Evolutionary conservation across 495 filamentous ascomycete species (phyloP), one percentile per base, ranked within the genome.

Genomic region (Xylaria scruposa): DNA sequence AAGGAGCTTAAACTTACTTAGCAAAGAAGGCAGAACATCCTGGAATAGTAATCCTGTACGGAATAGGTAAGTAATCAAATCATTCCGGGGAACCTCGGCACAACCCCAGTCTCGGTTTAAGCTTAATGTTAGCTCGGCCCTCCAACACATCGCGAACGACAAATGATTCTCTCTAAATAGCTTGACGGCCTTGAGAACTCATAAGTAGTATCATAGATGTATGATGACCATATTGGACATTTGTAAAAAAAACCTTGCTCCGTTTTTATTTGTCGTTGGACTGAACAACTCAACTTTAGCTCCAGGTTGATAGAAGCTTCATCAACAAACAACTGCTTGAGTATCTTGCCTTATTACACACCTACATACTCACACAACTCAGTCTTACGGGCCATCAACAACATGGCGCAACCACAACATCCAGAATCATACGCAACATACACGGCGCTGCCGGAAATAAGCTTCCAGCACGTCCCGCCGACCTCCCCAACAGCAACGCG

Each of bases 401-500:
- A 56, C 12, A 56, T 60, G 58, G 58, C 58, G 13, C 54, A 60
- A 38, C 21, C n/a, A 8, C 38, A 63, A 36, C 68, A 63, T 19
- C 75, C 75, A 33, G 64, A 70, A 3, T 73, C 68, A 56, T 76
- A 76, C 72, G 68, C 70, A 60, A 67, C 76, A 40, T 71, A 76
- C 60, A 70, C 42, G 19, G 76, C 77, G 26, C 77, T 89, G 59
- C 84, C 85, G 29, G 78, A 90, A 70, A 87, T 91, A 74, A 80
- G 82, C 29, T 75, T 89, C 73, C 83, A 84, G 24, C 88, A 91
- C 71, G 78, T 88, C 73, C 88, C 88, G 0, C 58, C 72, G 0
- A 80, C 80, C 24, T 83, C 88, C 0, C 74, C 83, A 31, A 81
- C 81, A 24, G 82, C 83, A 9, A 91, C 89, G 0, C 84, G 84